These are phyloP conservation scores for Arthroderma sp. DNA, from an alignment of 2,329 filamentous ascomycete species.

Conservation along the genomic window DNA sequence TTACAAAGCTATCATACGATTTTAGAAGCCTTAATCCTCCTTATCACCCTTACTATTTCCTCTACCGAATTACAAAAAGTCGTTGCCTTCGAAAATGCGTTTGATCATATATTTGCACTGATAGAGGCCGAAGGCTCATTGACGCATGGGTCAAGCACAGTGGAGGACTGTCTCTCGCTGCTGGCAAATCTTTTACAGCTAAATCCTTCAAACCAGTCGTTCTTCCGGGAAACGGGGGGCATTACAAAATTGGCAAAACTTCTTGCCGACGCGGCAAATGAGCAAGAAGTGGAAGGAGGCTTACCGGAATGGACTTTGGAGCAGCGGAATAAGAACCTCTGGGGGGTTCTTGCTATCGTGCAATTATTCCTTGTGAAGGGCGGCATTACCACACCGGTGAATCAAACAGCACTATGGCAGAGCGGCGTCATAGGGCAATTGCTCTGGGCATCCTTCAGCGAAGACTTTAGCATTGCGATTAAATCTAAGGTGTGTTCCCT, in stretches of 20 bases:
- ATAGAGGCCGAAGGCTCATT: constrained; percentile 72
- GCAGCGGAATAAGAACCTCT: constrained; percentile 79
- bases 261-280: constrained; percentile 46
- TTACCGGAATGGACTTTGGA: constrained; percentile 61
- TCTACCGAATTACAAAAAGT: constrained; percentile 87
- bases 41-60: constrained; percentile 75
- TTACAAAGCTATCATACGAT: constrained; percentile 10
- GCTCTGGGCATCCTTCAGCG: constrained; percentile 69
- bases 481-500: constrained; percentile 55
- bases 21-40: constrained; percentile 63
- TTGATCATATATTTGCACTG: constrained; percentile 71
- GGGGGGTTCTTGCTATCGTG: constrained; percentile 75
- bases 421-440: constrained; percentile 67
- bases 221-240: constrained; percentile 83
- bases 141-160: constrained; percentile 66
- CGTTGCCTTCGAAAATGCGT: constrained; percentile 89
- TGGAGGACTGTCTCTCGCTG: constrained; percentile 86
- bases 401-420: constrained; percentile 76
- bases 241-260: constrained; percentile 59
- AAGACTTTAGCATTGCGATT: constrained; percentile 58
- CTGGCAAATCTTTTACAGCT: constrained; percentile 76
- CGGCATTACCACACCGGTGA: constrained; percentile 66
- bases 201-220: constrained; percentile 83
- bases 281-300: constrained; percentile 43
- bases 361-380: constrained; percentile 73